Evolutionary conservation across 176 grass and related monocot genomes (phyloP).

Genomic region (Hsuehochloa calcarea): DNA sequence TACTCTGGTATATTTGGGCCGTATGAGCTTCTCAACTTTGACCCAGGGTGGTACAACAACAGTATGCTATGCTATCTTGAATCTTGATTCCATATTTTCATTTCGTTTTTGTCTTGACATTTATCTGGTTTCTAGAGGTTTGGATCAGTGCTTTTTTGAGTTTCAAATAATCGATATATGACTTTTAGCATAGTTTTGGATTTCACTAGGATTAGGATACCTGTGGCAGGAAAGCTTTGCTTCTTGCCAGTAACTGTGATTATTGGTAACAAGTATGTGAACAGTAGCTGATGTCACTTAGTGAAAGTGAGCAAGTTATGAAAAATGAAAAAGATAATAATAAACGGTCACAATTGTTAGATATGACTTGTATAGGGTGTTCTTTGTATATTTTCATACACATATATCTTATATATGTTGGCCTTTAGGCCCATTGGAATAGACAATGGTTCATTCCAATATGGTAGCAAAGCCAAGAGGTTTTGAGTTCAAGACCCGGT

Average conservation of each 20-base stretch:
- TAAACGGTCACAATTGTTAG: background rate
- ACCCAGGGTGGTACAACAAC: constrained; percentile 45
- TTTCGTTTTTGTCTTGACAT: background rate
- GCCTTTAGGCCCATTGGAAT: too few species aligned
- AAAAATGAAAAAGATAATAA: constrained; percentile 1
- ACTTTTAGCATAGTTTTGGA: background rate
- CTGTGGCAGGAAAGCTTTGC: background rate
- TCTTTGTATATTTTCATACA: too few species aligned
- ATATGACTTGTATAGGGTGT: too few species aligned
- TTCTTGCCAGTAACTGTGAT: background rate
- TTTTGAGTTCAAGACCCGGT: too few species aligned
- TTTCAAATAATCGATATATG: background rate
- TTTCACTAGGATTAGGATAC: background rate
- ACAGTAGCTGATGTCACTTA: background rate
- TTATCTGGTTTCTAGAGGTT: constrained; percentile 8
- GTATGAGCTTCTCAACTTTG: constrained; percentile 61
- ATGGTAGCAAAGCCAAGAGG: too few species aligned
- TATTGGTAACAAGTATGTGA: background rate
- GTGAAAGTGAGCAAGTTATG: background rate
- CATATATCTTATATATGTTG: too few species aligned
- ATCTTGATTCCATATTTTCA: constrained; percentile 3
- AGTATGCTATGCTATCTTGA: constrained; percentile 48
- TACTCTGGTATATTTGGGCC: constrained; percentile 77
- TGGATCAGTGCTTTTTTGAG: background rate
- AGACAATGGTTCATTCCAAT: too few species aligned